These are phyloP conservation scores for Nymphaea colorata DNA, from an alignment of 164 flowering plant genomes.

Conservation along the genomic window DNA sequence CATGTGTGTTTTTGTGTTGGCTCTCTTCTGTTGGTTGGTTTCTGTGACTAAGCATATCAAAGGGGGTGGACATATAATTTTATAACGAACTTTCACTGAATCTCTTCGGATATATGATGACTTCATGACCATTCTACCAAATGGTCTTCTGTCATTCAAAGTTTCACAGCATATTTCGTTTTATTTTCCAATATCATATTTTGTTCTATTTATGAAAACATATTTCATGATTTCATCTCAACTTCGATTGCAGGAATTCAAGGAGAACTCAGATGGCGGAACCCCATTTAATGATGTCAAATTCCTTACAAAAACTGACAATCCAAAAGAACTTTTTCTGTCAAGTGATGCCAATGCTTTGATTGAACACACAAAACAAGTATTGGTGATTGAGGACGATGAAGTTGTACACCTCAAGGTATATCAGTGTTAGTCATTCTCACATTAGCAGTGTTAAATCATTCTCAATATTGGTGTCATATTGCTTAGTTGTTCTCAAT, in stretches of 20 bases:
- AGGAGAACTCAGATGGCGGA: conserved; percentile 27
- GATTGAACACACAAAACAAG: conserved; percentile 92
- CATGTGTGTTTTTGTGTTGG: too few relatives aligned
- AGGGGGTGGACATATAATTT: too few relatives aligned
- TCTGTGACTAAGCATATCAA: too few relatives aligned
- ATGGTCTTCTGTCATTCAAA: too few relatives aligned
- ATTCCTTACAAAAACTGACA: conserved; percentile 40
- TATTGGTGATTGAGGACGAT: conserved; percentile 87
- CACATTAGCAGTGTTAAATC: neutral
- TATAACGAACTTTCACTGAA: too few relatives aligned
- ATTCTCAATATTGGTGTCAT: neutral
- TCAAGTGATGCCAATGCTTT: conserved; percentile 93
- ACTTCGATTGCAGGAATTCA: conserved; percentile 37
- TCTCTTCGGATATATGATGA: too few relatives aligned
- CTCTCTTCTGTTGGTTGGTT: too few relatives aligned
- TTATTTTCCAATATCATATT: too few relatives aligned
- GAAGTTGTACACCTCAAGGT: conserved; percentile 98
- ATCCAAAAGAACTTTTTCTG: conserved; percentile 80
- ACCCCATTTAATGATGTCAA: conserved; percentile 53
- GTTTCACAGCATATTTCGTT: too few relatives aligned
- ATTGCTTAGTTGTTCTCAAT: neutral
- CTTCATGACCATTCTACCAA: too few relatives aligned
- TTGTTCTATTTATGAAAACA: neutral
- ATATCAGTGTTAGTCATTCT: neutral
- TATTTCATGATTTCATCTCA: too few relatives aligned